Conservation (phyloP, 2,329 filamentous ascomycete genomes). For the Cordyceps cateniannulata region DNA sequence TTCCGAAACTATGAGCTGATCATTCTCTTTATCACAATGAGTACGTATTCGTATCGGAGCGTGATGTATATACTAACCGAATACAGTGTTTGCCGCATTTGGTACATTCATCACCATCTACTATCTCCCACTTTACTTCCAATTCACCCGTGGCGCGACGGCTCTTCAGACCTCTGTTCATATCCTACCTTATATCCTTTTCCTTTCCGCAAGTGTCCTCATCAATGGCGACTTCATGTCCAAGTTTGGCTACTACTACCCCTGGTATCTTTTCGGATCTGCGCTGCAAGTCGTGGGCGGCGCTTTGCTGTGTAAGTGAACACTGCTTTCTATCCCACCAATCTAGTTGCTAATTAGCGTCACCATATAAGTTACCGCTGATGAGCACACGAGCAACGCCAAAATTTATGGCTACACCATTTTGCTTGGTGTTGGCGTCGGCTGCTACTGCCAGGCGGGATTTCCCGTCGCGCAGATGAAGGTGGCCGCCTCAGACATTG, state of each 20-base stretch:
- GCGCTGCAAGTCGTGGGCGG: slow-evolving; percentile 26
- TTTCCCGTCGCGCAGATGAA: slow-evolving; percentile 29
- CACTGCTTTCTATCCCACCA: background rate
- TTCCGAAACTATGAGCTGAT: slow-evolving; percentile 30
- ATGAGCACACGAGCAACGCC: slow-evolving; percentile 16
- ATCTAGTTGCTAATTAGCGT: background rate
- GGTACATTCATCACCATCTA: slow-evolving; percentile 31
- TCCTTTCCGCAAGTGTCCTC: slow-evolving; percentile 28
- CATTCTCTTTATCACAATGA: slow-evolving; percentile 35
- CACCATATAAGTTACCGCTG: slow-evolving; percentile 14
- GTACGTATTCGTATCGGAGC: slow-evolving; percentile 10
- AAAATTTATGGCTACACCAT: slow-evolving; percentile 30
- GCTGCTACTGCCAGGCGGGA: slow-evolving; percentile 26
- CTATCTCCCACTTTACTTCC: slow-evolving; percentile 44
- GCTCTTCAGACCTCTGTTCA: slow-evolving; percentile 33
- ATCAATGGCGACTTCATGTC: slow-evolving; percentile 30
- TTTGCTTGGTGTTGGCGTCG: slow-evolving; percentile 34
- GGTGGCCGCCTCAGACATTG: slow-evolving; percentile 22
- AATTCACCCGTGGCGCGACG: slow-evolving; percentile 36
- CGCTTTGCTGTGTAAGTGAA: slow-evolving; percentile 26
- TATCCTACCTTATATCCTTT: slow-evolving; percentile 34
- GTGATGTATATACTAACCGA: background rate
- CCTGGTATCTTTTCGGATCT: slow-evolving; percentile 31
- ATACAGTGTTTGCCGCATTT: slow-evolving; percentile 13
- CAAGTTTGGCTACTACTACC: slow-evolving; percentile 31